Base-by-base conservation (phyloP, 352 stramenopile genomes). In the Globisporangium irregulare region DNA sequence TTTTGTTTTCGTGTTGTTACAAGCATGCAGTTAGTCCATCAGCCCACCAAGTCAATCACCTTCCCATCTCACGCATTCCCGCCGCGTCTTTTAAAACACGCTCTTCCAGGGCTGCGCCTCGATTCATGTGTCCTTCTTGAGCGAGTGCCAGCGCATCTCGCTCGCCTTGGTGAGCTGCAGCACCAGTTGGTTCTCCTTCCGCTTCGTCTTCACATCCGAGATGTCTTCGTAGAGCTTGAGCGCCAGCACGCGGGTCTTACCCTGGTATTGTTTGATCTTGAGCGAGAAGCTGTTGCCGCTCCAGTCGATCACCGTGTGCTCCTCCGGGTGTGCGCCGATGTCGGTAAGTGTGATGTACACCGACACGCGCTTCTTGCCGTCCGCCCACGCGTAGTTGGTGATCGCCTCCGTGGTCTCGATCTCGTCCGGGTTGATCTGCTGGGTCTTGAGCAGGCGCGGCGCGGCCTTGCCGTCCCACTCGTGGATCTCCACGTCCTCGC, bases 151-250 rank as follows among this genome's bases (percentile, higher is more conserved):
- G 62, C 77, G 87, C 58, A 91, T 73, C 67, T 93, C 82, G 63
- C 89, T 93, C 24, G 80, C 76, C 72, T 95, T 95, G 62, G 84
- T 71, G 62, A 95, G 80, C 69, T 80, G 70, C 38, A 95, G 69
- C 62, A 94, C 84, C 64, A 95, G 76, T 72, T 93, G 85, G 70
- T 94, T 79, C 66, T 90, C 76, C 67, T 93, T 93, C 58, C 86
- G 85, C 67, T 91, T 93, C 12, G 74, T 90, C 67, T 86, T 86
- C 41, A 92, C 78, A 62, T 91, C 84, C 66, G 78, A 84, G 69
- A 95, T 92, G 65, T 92, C 84, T 41, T 94, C 86, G 72, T 93
- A 86, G 10, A 95, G 81, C 73, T 87, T 89, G 62, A 94, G 74
- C 61, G 73, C 68, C 48, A 95, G 73, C 65, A 92, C 64, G 24